Conservation (phyloP, 495 filamentous ascomycete species). For the Cercophora samala region DNA sequence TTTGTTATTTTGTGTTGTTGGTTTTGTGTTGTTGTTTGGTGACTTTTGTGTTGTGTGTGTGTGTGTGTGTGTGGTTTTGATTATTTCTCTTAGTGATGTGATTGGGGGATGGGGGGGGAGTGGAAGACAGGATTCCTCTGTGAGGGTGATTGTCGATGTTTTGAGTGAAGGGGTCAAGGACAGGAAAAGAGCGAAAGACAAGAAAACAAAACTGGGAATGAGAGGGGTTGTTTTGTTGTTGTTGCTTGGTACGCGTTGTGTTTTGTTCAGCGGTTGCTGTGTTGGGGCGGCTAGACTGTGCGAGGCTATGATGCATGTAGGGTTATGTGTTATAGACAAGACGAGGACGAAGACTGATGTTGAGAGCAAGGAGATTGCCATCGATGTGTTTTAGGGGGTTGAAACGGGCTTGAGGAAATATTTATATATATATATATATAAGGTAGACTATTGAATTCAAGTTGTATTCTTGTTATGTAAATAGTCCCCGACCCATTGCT, state of each 20-base stretch:
- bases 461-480: neutral
- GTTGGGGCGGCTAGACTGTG: neutral
- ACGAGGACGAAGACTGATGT: neutral
- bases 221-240: neutral
- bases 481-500: too few species aligned
- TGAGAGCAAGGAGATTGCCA: neutral
- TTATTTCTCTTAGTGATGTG: neutral
- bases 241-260: neutral
- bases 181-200: neutral
- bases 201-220: neutral
- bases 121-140: neutral
- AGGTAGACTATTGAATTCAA: neutral
- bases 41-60: too few species aligned
- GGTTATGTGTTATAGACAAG: too few species aligned
- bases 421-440: neutral
- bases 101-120: neutral
- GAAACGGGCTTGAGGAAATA: neutral
- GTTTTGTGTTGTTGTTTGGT: neutral
- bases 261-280: neutral
- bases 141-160: neutral
- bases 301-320: neutral
- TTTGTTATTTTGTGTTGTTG: neutral
- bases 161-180: neutral
- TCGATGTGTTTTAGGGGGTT: too few species aligned
- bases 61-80: neutral